Conservation (phyloP, 495 filamentous ascomycete genomes). For the Umbilicaria muhlenbergii region DNA sequence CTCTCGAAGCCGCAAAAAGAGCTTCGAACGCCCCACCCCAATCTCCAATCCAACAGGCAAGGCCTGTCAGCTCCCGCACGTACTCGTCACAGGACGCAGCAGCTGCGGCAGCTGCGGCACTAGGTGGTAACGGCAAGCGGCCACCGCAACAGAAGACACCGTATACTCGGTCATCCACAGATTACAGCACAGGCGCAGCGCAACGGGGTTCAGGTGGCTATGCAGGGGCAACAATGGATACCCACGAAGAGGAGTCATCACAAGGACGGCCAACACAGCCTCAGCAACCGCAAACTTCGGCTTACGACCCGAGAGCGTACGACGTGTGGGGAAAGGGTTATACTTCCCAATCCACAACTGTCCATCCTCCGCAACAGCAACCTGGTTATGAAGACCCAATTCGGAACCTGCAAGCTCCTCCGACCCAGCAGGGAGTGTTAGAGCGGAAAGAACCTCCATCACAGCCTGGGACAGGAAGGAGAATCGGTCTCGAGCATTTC, state of each 20-base stretch:
- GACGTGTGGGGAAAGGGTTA: conserved; percentile 35
- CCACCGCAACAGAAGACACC: conserved; percentile 17
- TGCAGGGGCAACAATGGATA: conserved; percentile 16
- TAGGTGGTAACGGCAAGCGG: conserved; percentile 21
- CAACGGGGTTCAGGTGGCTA: conserved; percentile 23
- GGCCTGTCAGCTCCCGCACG: conserved; percentile 27
- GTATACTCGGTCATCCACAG: conserved; percentile 27
- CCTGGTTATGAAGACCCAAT: conserved; percentile 21
- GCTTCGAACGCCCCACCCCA: conserved; percentile 23
- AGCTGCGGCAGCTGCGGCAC: conserved; percentile 29
- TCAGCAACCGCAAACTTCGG: conserved; percentile 41
- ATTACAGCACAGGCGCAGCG: conserved; percentile 22
- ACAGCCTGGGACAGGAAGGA: conserved; percentile 48
- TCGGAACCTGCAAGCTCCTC: conserved; percentile 16
- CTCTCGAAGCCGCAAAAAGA: conserved; percentile 31
- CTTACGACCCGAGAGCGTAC: conserved; percentile 62
- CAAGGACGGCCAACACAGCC: conserved; percentile 24
- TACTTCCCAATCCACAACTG: conserved; percentile 23
- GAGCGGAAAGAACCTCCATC: conserved; percentile 39
- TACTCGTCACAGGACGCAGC: conserved; percentile 30
- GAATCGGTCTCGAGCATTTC: conserved; percentile 95
- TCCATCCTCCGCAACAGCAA: conserved; percentile 17
- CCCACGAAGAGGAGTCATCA: conserved; percentile 9
- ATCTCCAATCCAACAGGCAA: conserved; percentile 18
- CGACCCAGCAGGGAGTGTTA: conserved; percentile 21